Conservation (phyloP, 345 rosid species). For the Crucihimalaya himalaica region DNA sequence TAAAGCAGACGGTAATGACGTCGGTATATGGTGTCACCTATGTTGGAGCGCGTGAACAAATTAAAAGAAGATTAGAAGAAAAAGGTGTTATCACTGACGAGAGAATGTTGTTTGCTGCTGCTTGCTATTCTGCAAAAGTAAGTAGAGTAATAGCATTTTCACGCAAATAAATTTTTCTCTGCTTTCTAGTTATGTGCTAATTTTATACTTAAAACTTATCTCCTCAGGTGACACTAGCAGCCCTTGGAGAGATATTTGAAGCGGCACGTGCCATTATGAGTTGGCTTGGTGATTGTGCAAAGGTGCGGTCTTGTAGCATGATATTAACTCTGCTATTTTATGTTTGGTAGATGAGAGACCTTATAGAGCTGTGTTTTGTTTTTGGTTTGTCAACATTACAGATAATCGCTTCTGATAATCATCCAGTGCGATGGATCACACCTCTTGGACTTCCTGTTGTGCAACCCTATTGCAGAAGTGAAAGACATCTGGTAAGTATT, state of each 20-base stretch:
- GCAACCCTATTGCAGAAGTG: slow-evolving; percentile 84
- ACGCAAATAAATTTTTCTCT: not conserved
- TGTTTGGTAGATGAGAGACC: not conserved
- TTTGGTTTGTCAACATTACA: slow-evolving; percentile 33
- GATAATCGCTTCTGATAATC: slow-evolving; percentile 82
- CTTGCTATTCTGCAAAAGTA: slow-evolving; percentile 96
- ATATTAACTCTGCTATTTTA: not conserved
- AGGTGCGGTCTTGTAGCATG: slow-evolving; percentile 44
- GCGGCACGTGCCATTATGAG: slow-evolving; percentile 94
- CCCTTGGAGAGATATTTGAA: slow-evolving; percentile 89
- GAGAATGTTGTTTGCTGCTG: slow-evolving; percentile 66
- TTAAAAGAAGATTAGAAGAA: slow-evolving; percentile 89
- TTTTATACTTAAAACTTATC: not conserved
- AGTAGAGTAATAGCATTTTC: slow-evolving; percentile 34
- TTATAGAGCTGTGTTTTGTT: not conserved
- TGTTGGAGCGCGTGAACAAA: slow-evolving; percentile 97
- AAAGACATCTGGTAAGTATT: slow-evolving; percentile 75
- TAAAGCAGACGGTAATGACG: slow-evolving; percentile 98
- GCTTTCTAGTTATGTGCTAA: not conserved
- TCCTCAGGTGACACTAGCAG: slow-evolving; percentile 81
- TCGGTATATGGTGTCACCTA: slow-evolving; percentile 99
- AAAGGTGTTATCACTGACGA: slow-evolving; percentile 87
- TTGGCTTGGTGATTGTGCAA: slow-evolving; percentile 98
- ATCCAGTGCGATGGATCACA: slow-evolving; percentile 89
- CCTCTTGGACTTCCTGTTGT: slow-evolving; percentile 98